A percentile compares a stretch with the other conserved stretches of the same genome.
Conservation (phyloP, 208 protist genomes). For the Acanthamoeba polyphaga region DNA sequence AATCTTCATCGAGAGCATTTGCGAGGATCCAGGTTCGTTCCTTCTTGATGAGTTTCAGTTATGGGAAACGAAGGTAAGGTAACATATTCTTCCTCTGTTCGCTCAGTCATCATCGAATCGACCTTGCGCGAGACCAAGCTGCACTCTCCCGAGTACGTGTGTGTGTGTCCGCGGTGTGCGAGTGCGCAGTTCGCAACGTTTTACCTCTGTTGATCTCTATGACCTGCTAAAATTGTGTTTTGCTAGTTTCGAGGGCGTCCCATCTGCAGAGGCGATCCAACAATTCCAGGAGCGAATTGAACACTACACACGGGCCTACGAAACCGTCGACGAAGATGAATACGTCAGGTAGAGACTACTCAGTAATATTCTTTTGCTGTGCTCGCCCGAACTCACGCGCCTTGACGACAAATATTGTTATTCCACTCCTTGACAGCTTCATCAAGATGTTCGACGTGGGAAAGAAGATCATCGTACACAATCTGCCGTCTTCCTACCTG, state of each 20-base stretch:
- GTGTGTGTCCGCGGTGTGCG: no score
- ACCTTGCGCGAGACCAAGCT: conserved; percentile 84
- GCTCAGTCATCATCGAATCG: conserved; percentile 78
- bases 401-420: not conserved
- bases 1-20: conserved; percentile 84
- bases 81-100: not conserved
- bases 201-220: not conserved
- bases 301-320: conserved; percentile 78
- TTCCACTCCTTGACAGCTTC: not conserved
- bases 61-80: no score
- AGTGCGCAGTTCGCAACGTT: no score
- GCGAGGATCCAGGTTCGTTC: conserved; percentile 71
- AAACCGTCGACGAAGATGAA: conserved; percentile 77
- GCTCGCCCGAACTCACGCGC: no score
- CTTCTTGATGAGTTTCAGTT: not conserved
- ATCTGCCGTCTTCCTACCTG: conserved; percentile 80
- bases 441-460: conserved; percentile 82
- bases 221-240: not conserved
- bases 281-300: conserved; percentile 80
- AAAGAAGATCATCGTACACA: conserved; percentile 76
- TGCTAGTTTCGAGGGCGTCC: conserved; percentile 74
- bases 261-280: conserved; percentile 75
- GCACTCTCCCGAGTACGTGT: conserved; percentile 79
- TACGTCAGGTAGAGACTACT: conserved; percentile 69
- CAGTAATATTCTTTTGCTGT: no score